A percentile compares a stretch with the other conserved stretches of the same genome.
Evolutionary conservation across 2,329 filamentous ascomycete genomes (phyloP).

Genomic region (Aspergillus spinulosporus): DNA sequence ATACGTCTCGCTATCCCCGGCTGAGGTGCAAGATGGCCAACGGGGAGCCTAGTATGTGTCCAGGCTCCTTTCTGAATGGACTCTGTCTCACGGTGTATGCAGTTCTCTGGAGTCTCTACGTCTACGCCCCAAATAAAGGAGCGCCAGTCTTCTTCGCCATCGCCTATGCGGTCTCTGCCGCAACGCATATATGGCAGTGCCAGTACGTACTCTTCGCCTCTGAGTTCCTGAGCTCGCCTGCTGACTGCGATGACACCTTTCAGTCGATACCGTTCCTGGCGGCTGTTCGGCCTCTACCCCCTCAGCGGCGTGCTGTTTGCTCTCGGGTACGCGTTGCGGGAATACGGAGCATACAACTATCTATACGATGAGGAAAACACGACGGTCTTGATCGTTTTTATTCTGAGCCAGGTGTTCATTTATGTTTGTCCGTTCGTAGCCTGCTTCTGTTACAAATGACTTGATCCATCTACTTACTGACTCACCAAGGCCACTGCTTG

Average conservation of each 20-base stretch:
- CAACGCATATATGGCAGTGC: constrained; percentile 55
- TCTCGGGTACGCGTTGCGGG: constrained; percentile 57
- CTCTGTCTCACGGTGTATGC: neutral
- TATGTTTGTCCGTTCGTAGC: constrained; percentile 45
- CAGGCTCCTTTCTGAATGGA: neutral
- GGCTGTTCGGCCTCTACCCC: constrained; percentile 56
- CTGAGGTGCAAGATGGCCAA: neutral
- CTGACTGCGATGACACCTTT: constrained; percentile 12
- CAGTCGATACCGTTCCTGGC: constrained; percentile 60
- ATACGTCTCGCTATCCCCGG: neutral
- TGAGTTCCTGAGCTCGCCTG: neutral
- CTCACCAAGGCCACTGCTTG: constrained; percentile 56
- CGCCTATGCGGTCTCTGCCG: constrained; percentile 41
- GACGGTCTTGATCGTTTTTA: constrained; percentile 33
- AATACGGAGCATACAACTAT: constrained; percentile 55
- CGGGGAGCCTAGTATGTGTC: neutral
- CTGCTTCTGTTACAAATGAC: constrained; percentile 6
- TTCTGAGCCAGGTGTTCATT: constrained; percentile 22
- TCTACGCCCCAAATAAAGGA: constrained; percentile 57
- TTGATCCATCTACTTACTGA: constrained; percentile 21
- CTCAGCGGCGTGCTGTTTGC: constrained; percentile 58
- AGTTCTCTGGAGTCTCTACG: constrained; percentile 37
- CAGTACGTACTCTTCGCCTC: constrained; percentile 44
- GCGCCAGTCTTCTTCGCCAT: constrained; percentile 57
- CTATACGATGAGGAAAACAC: constrained; percentile 28